Evolutionary conservation across 139 green algal genomes (phyloP).

Genomic region (Edaphochlamys debaryana): DNA sequence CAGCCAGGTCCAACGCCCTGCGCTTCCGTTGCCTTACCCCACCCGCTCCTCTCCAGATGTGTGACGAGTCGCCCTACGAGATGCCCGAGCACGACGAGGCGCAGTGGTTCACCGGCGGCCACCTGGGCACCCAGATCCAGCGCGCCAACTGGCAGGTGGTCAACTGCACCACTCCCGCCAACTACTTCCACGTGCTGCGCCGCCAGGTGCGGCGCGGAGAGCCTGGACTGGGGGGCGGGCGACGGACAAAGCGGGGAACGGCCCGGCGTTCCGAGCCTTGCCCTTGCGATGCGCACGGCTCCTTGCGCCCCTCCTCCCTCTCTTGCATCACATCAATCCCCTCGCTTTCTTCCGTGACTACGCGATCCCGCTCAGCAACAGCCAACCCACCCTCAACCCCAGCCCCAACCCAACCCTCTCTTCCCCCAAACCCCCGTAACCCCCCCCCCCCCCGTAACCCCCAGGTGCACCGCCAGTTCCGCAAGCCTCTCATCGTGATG

Average conservation of each 20-base stretch:
- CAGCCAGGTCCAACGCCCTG: no score
- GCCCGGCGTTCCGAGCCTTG: no score
- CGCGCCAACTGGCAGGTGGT: constrained; percentile 93
- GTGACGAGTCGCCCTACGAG: constrained; percentile 92
- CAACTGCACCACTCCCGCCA: constrained; percentile 97
- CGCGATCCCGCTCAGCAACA: no score
- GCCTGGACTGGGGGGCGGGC: not conserved
- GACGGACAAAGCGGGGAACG: no score
- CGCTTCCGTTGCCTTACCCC: no score
- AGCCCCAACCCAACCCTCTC: no score
- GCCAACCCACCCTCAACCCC: no score
- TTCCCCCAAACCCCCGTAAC: no score
- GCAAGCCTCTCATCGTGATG: constrained; percentile 97
- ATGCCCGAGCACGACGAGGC: constrained; percentile 82
- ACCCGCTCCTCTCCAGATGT: constrained; percentile 73
- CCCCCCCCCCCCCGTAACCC: not conserved
- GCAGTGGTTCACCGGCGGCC: constrained; percentile 85
- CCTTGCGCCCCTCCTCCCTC: no score
- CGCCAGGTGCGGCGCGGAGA: constrained; percentile 68
- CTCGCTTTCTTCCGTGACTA: not conserved
- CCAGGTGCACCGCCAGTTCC: constrained; percentile 96
- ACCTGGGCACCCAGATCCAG: constrained; percentile 92
- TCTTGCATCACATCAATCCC: no score
- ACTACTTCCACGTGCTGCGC: constrained; percentile 99
- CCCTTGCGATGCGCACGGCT: no score